A percentile compares a stretch with the other conserved stretches of the same genome.
Conservation (phyloP, 305 asterid species). For the Fraxinus albicans region DNA sequence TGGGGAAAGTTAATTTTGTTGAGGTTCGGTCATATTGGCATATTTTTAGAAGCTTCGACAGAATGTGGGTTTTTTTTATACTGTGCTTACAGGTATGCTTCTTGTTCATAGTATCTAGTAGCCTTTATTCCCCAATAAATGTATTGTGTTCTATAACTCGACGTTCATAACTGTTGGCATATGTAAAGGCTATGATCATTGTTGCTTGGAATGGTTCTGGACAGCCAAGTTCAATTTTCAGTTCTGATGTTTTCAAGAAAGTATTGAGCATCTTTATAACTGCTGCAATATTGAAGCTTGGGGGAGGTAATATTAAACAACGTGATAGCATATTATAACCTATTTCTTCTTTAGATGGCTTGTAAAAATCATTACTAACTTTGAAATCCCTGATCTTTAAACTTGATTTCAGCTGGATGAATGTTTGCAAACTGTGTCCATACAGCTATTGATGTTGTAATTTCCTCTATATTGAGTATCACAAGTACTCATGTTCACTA, state of each 20-base stretch:
- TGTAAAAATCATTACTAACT: constrained; percentile 5
- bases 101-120: constrained; percentile 17
- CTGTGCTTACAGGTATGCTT: constrained; percentile 85
- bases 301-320: constrained; percentile 71
- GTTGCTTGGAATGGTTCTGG: constrained; percentile 96
- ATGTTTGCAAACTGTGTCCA: neutral
- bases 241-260: constrained; percentile 67
- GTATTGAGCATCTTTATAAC: constrained; percentile 91
- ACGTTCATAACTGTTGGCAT: constrained; percentile 26
- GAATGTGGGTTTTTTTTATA: constrained; percentile 99
- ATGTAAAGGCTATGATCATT: constrained; percentile 90
- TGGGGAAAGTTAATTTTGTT: constrained; percentile 95
- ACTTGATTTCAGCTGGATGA: neutral
- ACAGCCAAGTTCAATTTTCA: constrained; percentile 60
- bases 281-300: constrained; percentile 95
- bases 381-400: constrained; percentile 14
- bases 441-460: neutral
- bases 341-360: constrained; percentile 15
- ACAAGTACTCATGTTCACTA: neutral
- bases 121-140: constrained; percentile 11
- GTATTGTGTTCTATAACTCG: constrained; percentile 26
- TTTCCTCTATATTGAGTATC: neutral
- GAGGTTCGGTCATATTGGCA: constrained; percentile 99
- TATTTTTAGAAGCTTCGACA: constrained; percentile 88
- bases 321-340: constrained; percentile 3